Evolutionary conservation across 1,139 yeast genomes (phyloP).

Genomic region (Ogataea hybrid): DNA sequence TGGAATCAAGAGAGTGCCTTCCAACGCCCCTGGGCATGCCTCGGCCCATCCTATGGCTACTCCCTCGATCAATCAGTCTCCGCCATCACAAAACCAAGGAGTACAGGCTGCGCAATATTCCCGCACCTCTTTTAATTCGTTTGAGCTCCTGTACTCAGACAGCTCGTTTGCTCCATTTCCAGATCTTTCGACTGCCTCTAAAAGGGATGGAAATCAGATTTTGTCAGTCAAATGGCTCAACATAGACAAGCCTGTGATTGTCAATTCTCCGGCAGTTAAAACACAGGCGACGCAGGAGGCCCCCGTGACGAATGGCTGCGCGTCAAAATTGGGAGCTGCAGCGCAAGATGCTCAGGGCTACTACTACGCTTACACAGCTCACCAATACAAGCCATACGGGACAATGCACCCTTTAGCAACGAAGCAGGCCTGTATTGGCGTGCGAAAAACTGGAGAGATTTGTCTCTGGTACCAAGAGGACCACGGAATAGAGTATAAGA

Average conservation of each 20-base stretch:
- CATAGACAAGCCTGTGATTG: conserved; percentile 59
- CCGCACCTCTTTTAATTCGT: conserved; percentile 36
- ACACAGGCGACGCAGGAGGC: conserved; percentile 26
- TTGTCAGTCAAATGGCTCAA: conserved; percentile 69
- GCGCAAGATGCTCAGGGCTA: conserved; percentile 31
- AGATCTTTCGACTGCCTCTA: conserved; percentile 18
- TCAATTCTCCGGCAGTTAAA: conserved; percentile 50
- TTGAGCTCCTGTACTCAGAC: conserved; percentile 33
- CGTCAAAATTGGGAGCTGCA: conserved; percentile 34
- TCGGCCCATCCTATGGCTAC: conserved; percentile 5
- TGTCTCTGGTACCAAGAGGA: conserved; percentile 61
- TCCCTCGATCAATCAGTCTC: conserved; percentile 12
- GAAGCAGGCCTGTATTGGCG: conserved; percentile 69
- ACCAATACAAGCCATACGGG: conserved; percentile 58
- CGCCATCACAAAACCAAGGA: conserved; percentile 10
- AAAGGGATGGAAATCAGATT: conserved; percentile 34
- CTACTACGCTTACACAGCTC: conserved; percentile 52
- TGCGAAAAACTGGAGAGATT: conserved; percentile 63
- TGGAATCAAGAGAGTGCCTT: conserved; percentile 27
- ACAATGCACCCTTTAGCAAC: conserved; percentile 66
- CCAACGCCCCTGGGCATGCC: conserved; percentile 3
- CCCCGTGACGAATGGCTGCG: conserved; percentile 33
- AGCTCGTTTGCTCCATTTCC: conserved; percentile 18
- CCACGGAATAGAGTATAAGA: conserved; percentile 56
- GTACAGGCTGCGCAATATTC: conserved; percentile 29